Evolutionary conservation across 495 filamentous ascomycete genomes (phyloP).

Genomic region (Bacidia gigantensis): DNA sequence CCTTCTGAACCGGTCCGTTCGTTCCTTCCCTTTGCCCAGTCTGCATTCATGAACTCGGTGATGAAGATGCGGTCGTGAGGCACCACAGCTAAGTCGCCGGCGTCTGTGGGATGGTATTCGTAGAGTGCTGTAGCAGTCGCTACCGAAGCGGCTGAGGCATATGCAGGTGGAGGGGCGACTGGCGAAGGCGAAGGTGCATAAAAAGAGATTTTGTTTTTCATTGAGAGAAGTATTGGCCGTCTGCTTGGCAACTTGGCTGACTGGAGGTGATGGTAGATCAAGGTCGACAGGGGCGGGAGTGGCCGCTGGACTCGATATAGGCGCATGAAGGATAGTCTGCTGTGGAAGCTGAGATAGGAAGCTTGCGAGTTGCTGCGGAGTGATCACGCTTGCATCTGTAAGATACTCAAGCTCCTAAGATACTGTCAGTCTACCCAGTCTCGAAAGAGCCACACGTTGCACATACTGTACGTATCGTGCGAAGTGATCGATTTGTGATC

Average conservation of each 20-base stretch:
- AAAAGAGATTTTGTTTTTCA: conserved; percentile 36
- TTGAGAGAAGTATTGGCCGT: conserved; percentile 34
- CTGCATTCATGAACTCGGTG: conserved; percentile 80
- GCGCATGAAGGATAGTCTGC: conserved; percentile 36
- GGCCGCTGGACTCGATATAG: conserved; percentile 24
- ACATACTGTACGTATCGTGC: conserved; percentile 69
- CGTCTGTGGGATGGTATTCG: conserved; percentile 61
- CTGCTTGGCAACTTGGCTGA: conserved; percentile 29
- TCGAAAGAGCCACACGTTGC: conserved; percentile 3
- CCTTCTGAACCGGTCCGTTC: conserved; percentile 67
- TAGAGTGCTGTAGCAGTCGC: conserved; percentile 70
- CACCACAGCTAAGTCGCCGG: conserved; percentile 63
- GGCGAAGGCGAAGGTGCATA: conserved; percentile 36
- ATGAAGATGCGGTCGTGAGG: conserved; percentile 67
- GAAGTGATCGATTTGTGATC: conserved; percentile 68
- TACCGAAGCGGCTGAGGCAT: conserved; percentile 41
- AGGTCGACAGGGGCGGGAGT: conserved; percentile 22
- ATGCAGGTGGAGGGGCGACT: conserved; percentile 38
- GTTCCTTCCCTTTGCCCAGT: conserved; percentile 72
- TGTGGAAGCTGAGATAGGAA: conserved; percentile 62
- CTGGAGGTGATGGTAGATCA: conserved; percentile 27
- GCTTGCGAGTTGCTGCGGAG: conserved; percentile 49
- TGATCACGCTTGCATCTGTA: conserved; percentile 62
- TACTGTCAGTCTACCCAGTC: not conserved
- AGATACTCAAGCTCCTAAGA: conserved; percentile 83